Percentiles rank a stretch among this genome's conserved stretches.
Conservation (phyloP, 192 early-diverging fungal genomes). For the Linnemannia schmuckeri region DNA sequence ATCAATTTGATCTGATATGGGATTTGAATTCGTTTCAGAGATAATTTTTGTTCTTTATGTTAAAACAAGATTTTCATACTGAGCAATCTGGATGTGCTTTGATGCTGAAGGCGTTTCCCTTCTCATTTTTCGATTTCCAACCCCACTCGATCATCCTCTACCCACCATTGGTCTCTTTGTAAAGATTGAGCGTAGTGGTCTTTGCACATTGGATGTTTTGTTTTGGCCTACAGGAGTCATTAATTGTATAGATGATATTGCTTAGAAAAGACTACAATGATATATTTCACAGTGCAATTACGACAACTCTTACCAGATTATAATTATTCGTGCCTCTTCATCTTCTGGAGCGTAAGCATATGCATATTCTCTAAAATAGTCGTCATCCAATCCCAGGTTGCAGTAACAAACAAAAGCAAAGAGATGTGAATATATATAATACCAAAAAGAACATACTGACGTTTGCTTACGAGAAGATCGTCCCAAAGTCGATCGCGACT, state of each 20-base stretch:
- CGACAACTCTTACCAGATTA: slow-evolving; percentile 10
- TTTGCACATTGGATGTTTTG: slow-evolving; percentile 57
- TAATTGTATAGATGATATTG: background rate
- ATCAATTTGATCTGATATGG: slow-evolving; percentile 60
- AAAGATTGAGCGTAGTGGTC: slow-evolving; percentile 56
- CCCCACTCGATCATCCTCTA: slow-evolving; percentile 55
- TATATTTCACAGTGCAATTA: background rate
- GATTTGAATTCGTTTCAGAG: slow-evolving; percentile 38
- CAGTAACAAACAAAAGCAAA: background rate
- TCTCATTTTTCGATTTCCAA: slow-evolving; percentile 36
- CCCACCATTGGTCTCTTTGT: slow-evolving; percentile 36
- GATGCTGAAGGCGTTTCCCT: slow-evolving; percentile 26
- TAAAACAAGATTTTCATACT: slow-evolving; percentile 44
- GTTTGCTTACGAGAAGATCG: slow-evolving; percentile 23
- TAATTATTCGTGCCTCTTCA: slow-evolving; percentile 17
- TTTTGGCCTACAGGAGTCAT: slow-evolving; percentile 29
- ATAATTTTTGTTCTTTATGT: slow-evolving; percentile 35
- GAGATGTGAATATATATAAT: background rate
- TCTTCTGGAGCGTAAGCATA: slow-evolving; percentile 31
- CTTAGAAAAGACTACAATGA: background rate
- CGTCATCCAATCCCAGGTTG: background rate
- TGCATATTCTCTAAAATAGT: slow-evolving; percentile 26
- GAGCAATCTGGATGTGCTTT: slow-evolving; percentile 32
- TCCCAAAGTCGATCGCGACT: slow-evolving; percentile 39
- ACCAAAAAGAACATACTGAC: background rate